Evolutionary conservation across 2,329 filamentous ascomycete genomes (phyloP).

Genomic region (Hymenoscyphus salicellus): DNA sequence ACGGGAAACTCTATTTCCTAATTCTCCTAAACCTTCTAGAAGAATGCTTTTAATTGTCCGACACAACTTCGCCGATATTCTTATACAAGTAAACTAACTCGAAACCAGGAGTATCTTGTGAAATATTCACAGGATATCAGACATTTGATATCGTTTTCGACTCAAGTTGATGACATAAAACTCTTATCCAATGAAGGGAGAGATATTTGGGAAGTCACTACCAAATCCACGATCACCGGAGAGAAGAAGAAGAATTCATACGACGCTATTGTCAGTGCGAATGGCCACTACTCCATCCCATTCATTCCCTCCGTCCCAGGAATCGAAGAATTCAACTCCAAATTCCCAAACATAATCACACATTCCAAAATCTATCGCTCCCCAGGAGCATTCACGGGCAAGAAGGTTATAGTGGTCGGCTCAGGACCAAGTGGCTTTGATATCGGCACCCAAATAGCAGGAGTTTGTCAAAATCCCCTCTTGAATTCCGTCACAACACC

Average conservation of each 20-base stretch:
- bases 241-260: conserved; percentile 24
- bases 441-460: conserved; percentile 72
- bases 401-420: conserved; percentile 80
- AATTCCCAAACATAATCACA: conserved; percentile 58
- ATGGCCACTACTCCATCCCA: conserved; percentile 70
- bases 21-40: no score
- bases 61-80: no score
- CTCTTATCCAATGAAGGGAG: conserved; percentile 27
- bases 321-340: conserved; percentile 56
- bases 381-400: conserved; percentile 58
- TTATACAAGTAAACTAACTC: no score
- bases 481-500: conserved; percentile 61
- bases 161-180: conserved; percentile 62
- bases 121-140: conserved; percentile 64
- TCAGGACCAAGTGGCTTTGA: conserved; percentile 83
- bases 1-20: no score
- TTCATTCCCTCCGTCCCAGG: conserved; percentile 62
- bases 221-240: conserved; percentile 29
- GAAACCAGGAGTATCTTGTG: conserved; percentile 59
- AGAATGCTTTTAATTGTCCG: no score
- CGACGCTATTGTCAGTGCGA: conserved; percentile 76
- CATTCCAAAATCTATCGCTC: conserved; percentile 80
- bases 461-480: conserved; percentile 56
- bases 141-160: conserved; percentile 65
- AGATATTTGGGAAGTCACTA: conserved; percentile 55